Evolutionary conservation across 805 yeast species (phyloP), one percentile per base, ranked within the genome.

Genomic region (Pichia paraexigua): DNA sequence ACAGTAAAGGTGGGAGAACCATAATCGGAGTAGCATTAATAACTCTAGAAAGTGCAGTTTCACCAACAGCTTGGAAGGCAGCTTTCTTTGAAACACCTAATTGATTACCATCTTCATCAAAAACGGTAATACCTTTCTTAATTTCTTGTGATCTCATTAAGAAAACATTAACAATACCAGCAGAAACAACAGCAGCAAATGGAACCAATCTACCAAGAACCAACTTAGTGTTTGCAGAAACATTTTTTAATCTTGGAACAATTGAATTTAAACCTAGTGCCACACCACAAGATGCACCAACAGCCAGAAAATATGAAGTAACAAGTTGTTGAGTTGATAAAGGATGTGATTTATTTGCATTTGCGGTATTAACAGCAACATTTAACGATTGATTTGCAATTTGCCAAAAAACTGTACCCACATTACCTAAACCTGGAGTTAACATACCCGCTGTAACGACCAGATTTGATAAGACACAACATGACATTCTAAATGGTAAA

Each of bases 381-480:
- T 94, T 94, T 57, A 94, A 76, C 22, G 97, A 88, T 71, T 94
- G 99, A 71, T 94, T 94, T 21, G 97, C 95, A 66, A 94, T 80
- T 71, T 94, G 99, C 99, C 99, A 94, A 70, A 94, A 92, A 22
- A 90, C 65, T 0, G 98, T 92, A 40, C 99, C 99, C 0, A 78
- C 80, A 11, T 90, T 82, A 11, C 96, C 95, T 63, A 94, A 68
- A 51, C 87, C 86, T 9, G 99, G 99, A 1, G 97, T 92, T 58
- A 94, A 77, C 99, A 94, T 94, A 58, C 99, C 99, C 4, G 86
- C 92, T 7, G 98, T 92, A 47, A 94, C 98, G 22, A 92, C 92
- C 68, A 94, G 71, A 67, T 94, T 94, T 12, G 96, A 88, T 49
- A 94, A 72, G 18, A 94, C 99, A 71, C 94, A 89, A 32, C 92